Conservation (phyloP, 2,329 filamentous ascomycete species). For the Aspergillus tamarii region DNA sequence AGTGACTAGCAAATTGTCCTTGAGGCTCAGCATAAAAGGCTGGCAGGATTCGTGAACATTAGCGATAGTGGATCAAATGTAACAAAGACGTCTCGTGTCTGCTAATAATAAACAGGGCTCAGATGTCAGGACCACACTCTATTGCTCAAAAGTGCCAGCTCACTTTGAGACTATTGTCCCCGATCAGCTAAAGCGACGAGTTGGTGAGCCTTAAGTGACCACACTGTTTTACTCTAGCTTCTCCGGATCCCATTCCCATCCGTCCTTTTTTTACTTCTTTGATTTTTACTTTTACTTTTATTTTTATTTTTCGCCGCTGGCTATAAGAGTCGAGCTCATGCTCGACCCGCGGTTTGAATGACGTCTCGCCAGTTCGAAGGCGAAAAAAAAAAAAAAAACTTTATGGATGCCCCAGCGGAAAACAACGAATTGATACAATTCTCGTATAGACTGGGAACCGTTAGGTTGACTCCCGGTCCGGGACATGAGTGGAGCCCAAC, state of each 20-base stretch:
- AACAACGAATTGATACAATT: background rate
- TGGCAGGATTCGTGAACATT: background rate
- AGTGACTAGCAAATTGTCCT: background rate
- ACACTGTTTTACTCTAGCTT: background rate
- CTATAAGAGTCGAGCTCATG: background rate
- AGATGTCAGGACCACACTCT: background rate
- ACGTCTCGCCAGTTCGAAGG: background rate
- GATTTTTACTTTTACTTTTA: background rate
- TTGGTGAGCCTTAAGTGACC: background rate
- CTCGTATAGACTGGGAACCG: slow-evolving; percentile 5
- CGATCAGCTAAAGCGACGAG: background rate
- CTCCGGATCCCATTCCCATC: background rate
- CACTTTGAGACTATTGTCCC: background rate
- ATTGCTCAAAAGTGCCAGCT: slow-evolving; percentile 1
- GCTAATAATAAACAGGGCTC: slow-evolving; percentile 4
- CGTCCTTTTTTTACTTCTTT: background rate
- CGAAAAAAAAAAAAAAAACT: slow-evolving; percentile 1
- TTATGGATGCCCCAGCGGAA: background rate
- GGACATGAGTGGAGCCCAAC: slow-evolving; percentile 1
- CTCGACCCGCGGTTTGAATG: background rate
- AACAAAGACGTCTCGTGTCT: slow-evolving; percentile 6
- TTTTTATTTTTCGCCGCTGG: background rate
- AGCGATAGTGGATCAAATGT: slow-evolving; percentile 2
- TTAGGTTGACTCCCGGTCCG: background rate
- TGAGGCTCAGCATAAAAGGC: slow-evolving; percentile 7